These are phyloP conservation scores for Cordyceps farinosa DNA, from an alignment of 2,329 filamentous ascomycete genomes.

Conservation along the genomic window DNA sequence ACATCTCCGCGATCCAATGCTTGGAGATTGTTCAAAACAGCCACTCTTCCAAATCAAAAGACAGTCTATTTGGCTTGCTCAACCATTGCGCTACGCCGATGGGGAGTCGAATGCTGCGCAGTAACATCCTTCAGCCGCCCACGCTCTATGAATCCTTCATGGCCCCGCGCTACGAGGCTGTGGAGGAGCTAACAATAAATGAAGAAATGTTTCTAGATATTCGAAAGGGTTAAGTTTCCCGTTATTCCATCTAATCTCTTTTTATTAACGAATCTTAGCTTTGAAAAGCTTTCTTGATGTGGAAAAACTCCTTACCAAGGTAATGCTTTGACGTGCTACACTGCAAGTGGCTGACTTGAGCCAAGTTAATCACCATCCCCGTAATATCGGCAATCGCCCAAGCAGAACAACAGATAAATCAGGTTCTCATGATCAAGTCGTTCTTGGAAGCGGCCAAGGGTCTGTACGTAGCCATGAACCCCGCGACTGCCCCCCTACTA, in stretches of 20 bases:
- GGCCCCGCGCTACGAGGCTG: constrained; percentile 69
- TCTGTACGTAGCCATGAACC: constrained; percentile 64
- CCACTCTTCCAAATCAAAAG: constrained; percentile 70
- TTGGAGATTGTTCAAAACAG: constrained; percentile 89
- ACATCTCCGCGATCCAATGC: constrained; percentile 79
- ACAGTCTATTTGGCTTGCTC: constrained; percentile 79
- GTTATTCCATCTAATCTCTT: background rate
- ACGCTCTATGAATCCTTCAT: constrained; percentile 66
- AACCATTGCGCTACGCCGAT: constrained; percentile 86
- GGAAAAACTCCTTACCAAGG: constrained; percentile 75
- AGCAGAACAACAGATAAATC: constrained; percentile 79
- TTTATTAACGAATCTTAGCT: constrained; percentile 42
- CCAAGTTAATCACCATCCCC: constrained; percentile 72
- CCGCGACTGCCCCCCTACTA: constrained; percentile 62
- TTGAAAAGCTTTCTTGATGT: constrained; percentile 73
- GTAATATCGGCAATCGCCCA: constrained; percentile 61
- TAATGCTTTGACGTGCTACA: constrained; percentile 29
- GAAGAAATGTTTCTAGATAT: constrained; percentile 82
- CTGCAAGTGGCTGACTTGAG: background rate
- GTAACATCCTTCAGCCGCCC: constrained; percentile 84
- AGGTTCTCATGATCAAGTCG: constrained; percentile 80
- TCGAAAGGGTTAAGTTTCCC: constrained; percentile 56
- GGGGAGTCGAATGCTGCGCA: constrained; percentile 78
- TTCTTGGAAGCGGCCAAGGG: constrained; percentile 67
- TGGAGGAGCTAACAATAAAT: constrained; percentile 76